Conservation (phyloP, 192 early-diverging fungal species). For the Coemansia sp. region DNA sequence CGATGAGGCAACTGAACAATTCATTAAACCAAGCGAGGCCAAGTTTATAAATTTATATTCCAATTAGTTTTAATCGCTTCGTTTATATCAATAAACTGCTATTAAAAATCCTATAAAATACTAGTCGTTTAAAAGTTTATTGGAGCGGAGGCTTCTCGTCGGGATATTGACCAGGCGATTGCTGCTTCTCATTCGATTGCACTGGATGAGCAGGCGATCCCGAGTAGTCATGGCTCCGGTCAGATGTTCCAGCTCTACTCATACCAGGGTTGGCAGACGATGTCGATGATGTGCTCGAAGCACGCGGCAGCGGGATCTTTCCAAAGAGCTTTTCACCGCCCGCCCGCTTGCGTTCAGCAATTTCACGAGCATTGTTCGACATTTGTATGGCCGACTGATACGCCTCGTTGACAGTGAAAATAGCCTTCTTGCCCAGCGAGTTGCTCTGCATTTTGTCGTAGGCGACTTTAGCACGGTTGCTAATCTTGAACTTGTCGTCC, state of each 20-base stretch:
- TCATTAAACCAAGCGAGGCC: neutral
- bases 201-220: too few species aligned
- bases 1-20: neutral
- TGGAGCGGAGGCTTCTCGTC: too few species aligned
- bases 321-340: slow-evolving; percentile 45
- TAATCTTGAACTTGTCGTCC: slow-evolving; percentile 51
- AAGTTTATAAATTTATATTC: neutral
- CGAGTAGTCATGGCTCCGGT: too few species aligned
- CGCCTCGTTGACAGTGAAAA: slow-evolving; percentile 49
- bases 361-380: slow-evolving; percentile 29
- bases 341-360: slow-evolving; percentile 51
- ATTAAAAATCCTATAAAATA: neutral
- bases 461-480: slow-evolving; percentile 35
- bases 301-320: slow-evolving; percentile 38
- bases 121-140: too few species aligned
- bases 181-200: too few species aligned
- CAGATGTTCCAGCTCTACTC: too few species aligned
- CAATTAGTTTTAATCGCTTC: neutral
- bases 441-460: slow-evolving; percentile 49
- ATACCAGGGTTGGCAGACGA: neutral
- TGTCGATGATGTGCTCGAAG: slow-evolving; percentile 5
- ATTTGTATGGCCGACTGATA: slow-evolving; percentile 49
- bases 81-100: neutral
- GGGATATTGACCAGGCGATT: too few species aligned
- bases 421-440: slow-evolving; percentile 34